Evolutionary conservation across 2,329 filamentous ascomycete genomes (phyloP), one percentile per base, ranked within the genome.

Genomic region (Fusarium subtropicale): DNA sequence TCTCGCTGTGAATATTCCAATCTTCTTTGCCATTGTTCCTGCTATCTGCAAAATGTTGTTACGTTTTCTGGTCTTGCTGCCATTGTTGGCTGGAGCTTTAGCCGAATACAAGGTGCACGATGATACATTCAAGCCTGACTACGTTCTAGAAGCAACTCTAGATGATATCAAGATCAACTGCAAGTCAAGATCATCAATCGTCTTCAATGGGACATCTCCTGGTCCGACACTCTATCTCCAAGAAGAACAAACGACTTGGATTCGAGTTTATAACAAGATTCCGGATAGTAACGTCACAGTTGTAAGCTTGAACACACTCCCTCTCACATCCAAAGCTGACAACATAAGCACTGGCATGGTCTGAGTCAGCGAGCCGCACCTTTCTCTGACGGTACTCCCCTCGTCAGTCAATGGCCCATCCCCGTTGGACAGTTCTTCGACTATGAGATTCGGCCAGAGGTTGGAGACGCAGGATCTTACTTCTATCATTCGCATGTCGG

Each of bases 401-500:
- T 81, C 31, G 88, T 86, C 3, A 84, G 84, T 20, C 89, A 91
- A 69, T 92, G 89, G 89, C 88, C 89, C 0, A 90, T 91, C 38
- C 84, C 87, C 0, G 83, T 88, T 0, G 77, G 80, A 1, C 82
- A 87, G 61, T 91, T 86, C 77, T 91, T 91, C 75, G 90, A 91
- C 78, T 91, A 91, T 73, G 88, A 91, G 71, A 78, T 91, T 5
- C 81, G 82, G 18, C 84, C 87, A 0, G 76, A 84, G 5, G 44
- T 75, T 2, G 85, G 83, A 8, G 84, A 87, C 56, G 84, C 87
- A 0, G 90, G 89, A 7, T 88, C 88, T 0, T 91, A 90, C 72
- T 91, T 89, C 74, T 91, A 91, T 71, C 89, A 91, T 73, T 90
- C 88, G 0, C 90, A 91, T 64, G 82, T 91, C 18, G 88, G 84